Percentiles rank a stretch among this genome's conserved stretches.
Evolutionary conservation across 352 stramenopile genomes (phyloP).

Genomic region (Globisporangium apiculatum): DNA sequence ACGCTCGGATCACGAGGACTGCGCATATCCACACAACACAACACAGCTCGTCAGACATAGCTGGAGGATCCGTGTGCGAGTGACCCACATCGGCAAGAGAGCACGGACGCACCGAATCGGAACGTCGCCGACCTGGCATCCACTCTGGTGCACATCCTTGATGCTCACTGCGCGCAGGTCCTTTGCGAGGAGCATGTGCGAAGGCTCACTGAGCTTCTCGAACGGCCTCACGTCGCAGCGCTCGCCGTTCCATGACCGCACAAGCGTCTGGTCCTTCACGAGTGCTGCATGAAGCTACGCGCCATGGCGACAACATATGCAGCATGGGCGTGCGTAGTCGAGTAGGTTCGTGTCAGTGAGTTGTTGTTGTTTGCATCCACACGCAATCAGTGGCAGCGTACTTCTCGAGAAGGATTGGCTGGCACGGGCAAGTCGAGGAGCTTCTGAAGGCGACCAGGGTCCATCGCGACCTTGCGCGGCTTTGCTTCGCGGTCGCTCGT

Average conservation of each 20-base stretch:
- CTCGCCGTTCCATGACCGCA: conserved; percentile 54
- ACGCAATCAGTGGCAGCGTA: background rate
- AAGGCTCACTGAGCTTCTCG: conserved; percentile 25
- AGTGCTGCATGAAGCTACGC: conserved; percentile 23
- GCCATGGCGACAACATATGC: background rate
- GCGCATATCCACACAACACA: background rate
- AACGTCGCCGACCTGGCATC: conserved; percentile 9
- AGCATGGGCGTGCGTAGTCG: background rate
- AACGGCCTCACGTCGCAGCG: conserved; percentile 45
- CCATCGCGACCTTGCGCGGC: conserved; percentile 30
- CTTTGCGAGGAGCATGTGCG: conserved; percentile 27
- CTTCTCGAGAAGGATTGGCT: conserved; percentile 27
- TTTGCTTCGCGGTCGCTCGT: conserved; percentile 12
- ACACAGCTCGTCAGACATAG: background rate
- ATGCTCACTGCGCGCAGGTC: conserved; percentile 25
- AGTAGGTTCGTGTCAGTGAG: background rate
- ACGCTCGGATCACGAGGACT: conserved; percentile 5
- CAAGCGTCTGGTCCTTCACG: conserved; percentile 29
- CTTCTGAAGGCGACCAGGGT: conserved; percentile 48
- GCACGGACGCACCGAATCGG: conserved; percentile 5
- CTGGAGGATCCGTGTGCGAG: too few species aligned
- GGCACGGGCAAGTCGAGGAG: conserved; percentile 51
- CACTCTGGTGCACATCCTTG: conserved; percentile 16
- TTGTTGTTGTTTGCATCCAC: background rate
- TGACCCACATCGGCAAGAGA: background rate